phyloP scores from a whole-genome alignment of 1,284 basidiomycete species.

The Amylostereum areolatum region DNA sequence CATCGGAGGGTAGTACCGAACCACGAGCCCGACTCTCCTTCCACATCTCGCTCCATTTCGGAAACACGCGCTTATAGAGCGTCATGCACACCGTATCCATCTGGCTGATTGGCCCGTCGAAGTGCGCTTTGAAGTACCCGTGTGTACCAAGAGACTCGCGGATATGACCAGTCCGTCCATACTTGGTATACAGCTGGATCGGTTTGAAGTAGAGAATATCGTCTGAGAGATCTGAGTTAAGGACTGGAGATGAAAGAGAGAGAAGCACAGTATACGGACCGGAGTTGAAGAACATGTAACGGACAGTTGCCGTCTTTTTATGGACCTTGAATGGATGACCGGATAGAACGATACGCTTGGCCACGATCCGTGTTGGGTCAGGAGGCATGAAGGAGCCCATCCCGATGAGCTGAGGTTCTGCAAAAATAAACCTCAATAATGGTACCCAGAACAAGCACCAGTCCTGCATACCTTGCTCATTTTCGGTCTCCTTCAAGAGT shows the following conservation, averaged over 20 bases:
- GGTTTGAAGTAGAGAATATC: slow-evolving; percentile 94
- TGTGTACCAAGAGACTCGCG: slow-evolving; percentile 94
- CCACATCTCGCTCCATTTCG: slow-evolving; percentile 71
- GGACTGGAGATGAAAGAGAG: slow-evolving; percentile 1
- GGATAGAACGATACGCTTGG: slow-evolving; percentile 90
- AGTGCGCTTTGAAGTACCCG: slow-evolving; percentile 97
- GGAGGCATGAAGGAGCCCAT: slow-evolving; percentile 86
- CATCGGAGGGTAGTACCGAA: slow-evolving; percentile 15
- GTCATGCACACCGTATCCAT: slow-evolving; percentile 95
- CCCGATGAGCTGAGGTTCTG: slow-evolving; percentile 83
- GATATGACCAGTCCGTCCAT: slow-evolving; percentile 89
- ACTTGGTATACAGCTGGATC: slow-evolving; percentile 90
- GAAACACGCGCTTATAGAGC: slow-evolving; percentile 87
- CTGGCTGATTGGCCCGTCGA: slow-evolving; percentile 92
- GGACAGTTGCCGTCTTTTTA: slow-evolving; percentile 94
- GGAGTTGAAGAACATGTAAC: slow-evolving; percentile 98
- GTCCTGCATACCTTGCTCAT: slow-evolving; percentile 51
- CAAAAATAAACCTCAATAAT: slow-evolving; percentile 1
- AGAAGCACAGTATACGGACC: slow-evolving; percentile 35
- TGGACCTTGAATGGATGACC: slow-evolving; percentile 98
- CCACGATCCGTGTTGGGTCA: slow-evolving; percentile 87
- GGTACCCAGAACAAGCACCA: not conserved
- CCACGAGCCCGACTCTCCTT: slow-evolving; percentile 16
- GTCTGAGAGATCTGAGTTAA: slow-evolving; percentile 38
- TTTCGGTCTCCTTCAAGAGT: slow-evolving; percentile 62